Evolutionary conservation across 2,329 filamentous ascomycete species (phyloP).

Genomic region (Penicillium vulpinum): DNA sequence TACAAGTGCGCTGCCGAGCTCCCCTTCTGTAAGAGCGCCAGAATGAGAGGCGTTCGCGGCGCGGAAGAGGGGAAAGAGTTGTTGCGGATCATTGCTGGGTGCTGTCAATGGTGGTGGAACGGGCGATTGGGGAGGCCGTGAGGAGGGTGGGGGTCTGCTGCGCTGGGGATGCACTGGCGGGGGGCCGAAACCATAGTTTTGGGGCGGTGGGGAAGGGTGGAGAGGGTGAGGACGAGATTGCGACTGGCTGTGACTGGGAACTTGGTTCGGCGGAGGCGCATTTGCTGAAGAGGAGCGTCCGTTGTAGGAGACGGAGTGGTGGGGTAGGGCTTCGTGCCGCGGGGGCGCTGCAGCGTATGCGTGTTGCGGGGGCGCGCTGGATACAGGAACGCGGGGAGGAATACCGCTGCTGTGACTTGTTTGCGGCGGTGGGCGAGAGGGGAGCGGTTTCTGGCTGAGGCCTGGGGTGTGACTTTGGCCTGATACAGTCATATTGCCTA

Average conservation of each 20-base stretch:
- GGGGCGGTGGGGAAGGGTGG: slow-evolving; percentile 44
- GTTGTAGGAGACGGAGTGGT: slow-evolving; percentile 20
- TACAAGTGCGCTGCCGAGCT: slow-evolving; percentile 85
- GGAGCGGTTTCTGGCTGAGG: slow-evolving; percentile 27
- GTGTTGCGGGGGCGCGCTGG: slow-evolving; percentile 23
- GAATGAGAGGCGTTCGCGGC: slow-evolving; percentile 79
- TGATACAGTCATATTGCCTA: slow-evolving; percentile 38
- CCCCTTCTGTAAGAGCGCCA: slow-evolving; percentile 79
- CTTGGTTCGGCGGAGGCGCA: slow-evolving; percentile 20
- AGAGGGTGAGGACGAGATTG: slow-evolving; percentile 46
- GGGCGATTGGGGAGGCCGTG: slow-evolving; percentile 67
- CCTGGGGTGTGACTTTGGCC: slow-evolving; percentile 19
- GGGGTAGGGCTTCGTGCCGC: slow-evolving; percentile 18
- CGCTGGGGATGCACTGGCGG: slow-evolving; percentile 55
- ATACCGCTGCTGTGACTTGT: slow-evolving; percentile 22
- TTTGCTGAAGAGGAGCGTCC: slow-evolving; percentile 19
- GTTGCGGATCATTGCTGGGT: slow-evolving; percentile 54
- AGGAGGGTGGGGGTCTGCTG: slow-evolving; percentile 56
- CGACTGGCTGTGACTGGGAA: slow-evolving; percentile 37
- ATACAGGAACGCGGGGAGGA: slow-evolving; percentile 30
- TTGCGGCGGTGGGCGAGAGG: slow-evolving; percentile 27
- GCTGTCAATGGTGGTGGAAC: slow-evolving; percentile 53
- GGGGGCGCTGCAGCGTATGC: slow-evolving; percentile 19
- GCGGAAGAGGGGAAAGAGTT: slow-evolving; percentile 79
- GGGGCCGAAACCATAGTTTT: slow-evolving; percentile 53